Evolutionary conservation across 2,329 filamentous ascomycete genomes (phyloP).

Genomic region (Magnaporthales sp.): DNA sequence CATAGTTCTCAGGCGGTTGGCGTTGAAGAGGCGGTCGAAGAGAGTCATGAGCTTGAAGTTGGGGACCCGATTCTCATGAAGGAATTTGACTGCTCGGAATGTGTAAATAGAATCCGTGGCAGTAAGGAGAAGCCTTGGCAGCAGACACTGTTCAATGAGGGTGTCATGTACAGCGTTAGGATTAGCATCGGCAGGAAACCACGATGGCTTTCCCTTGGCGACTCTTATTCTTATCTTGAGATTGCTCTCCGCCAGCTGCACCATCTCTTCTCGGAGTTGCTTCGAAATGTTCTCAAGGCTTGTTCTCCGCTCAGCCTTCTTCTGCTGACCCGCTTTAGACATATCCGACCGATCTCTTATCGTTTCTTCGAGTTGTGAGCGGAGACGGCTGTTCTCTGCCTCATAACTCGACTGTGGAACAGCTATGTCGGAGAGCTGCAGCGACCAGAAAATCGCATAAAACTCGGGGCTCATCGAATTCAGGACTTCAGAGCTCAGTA

Average conservation of each 20-base stretch:
- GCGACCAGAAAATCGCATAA: slow-evolving; percentile 86
- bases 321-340: slow-evolving; percentile 54
- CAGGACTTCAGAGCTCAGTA: slow-evolving; percentile 56
- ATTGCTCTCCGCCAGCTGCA: slow-evolving; percentile 58
- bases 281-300: slow-evolving; percentile 60
- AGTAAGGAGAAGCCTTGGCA: slow-evolving; percentile 81
- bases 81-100: slow-evolving; percentile 76
- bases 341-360: slow-evolving; percentile 66
- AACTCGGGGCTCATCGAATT: slow-evolving; percentile 68
- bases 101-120: slow-evolving; percentile 82
- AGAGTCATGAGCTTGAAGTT: slow-evolving; percentile 82
- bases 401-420: slow-evolving; percentile 72
- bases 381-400: slow-evolving; percentile 60
- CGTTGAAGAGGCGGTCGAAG: slow-evolving; percentile 75
- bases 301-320: slow-evolving; percentile 63
- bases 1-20: slow-evolving; percentile 70
- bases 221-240: slow-evolving; percentile 61
- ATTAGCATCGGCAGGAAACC: slow-evolving; percentile 64
- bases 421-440: slow-evolving; percentile 73
- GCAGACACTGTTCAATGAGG: slow-evolving; percentile 80
- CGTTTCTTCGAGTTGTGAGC: slow-evolving; percentile 57
- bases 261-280: slow-evolving; percentile 64
- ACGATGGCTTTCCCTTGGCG: slow-evolving; percentile 65
- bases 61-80: slow-evolving; percentile 76
- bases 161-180: slow-evolving; percentile 61